phyloP scores from a whole-genome alignment of 306 rosid genomes.

The Pyrus pyrifolia region DNA sequence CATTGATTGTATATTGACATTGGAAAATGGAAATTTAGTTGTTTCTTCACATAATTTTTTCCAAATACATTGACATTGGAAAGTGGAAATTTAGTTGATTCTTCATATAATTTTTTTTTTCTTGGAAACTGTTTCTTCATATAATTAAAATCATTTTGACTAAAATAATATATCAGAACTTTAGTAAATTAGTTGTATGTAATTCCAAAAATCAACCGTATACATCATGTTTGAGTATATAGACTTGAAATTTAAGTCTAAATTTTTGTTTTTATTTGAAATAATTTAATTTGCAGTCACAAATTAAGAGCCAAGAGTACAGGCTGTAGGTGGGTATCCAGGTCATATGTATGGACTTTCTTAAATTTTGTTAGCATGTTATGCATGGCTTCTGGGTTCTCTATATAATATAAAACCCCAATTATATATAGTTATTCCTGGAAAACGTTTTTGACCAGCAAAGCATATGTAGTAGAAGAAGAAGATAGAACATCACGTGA shows the following conservation, averaged over 20 bases:
- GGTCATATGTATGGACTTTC: slow-evolving; percentile 22
- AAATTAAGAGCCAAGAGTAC: slow-evolving; percentile 22
- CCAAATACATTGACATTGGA: not conserved
- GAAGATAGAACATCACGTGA: not conserved
- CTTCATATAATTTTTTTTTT: not conserved
- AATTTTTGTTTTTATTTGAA: not conserved
- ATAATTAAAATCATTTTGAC: not conserved
- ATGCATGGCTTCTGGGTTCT: slow-evolving; percentile 18
- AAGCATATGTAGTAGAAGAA: slow-evolving; percentile 23
- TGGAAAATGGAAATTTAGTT: not conserved
- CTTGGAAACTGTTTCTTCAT: too few relatives aligned
- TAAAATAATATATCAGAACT: not conserved
- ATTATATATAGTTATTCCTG: slow-evolving; percentile 8
- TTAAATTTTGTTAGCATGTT: slow-evolving; percentile 27
- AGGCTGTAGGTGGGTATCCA: slow-evolving; percentile 43
- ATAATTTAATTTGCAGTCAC: slow-evolving; percentile 30
- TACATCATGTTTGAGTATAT: not conserved
- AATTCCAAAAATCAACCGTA: not conserved
- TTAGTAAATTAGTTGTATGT: not conserved
- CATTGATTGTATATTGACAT: not conserved
- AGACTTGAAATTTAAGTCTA: not conserved
- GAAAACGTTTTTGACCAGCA: slow-evolving; percentile 27
- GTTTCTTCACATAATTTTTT: not conserved
- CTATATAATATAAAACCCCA: not conserved
- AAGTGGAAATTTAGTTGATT: not conserved